Percentiles rank a stretch among this genome's conserved stretches.
These are phyloP conservation scores for Pythium utonaiense DNA, from an alignment of 352 stramenopile species.

Conservation along the genomic window DNA sequence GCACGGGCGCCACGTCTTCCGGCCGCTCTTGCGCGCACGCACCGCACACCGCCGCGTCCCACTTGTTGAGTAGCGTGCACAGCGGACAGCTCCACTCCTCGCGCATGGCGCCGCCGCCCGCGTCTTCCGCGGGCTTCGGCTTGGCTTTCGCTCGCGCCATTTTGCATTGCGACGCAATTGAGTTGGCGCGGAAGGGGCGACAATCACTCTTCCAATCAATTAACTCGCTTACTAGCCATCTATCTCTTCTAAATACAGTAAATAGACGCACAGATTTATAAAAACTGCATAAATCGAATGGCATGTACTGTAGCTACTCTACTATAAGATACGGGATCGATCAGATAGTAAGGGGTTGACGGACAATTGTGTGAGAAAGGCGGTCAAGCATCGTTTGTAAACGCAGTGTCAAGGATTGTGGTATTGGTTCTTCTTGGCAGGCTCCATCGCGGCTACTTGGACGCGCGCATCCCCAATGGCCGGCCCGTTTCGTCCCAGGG, in stretches of 20 bases:
- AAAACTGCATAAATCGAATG: no score
- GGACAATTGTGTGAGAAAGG: no score
- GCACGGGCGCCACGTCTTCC: constrained; percentile 12
- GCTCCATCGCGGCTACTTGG: constrained; percentile 28
- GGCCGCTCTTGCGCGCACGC: constrained; percentile 48
- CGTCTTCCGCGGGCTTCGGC: not conserved
- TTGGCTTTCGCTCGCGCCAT: constrained; percentile 8
- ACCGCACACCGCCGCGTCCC: constrained; percentile 38
- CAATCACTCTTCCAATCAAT: constrained; percentile 11
- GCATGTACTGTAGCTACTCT: no score
- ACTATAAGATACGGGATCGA: no score
- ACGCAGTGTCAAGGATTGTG: not conserved
- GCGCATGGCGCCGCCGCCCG: not conserved
- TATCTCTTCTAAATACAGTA: not conserved
- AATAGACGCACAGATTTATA: no score
- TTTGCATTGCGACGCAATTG: not conserved
- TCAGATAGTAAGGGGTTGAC: no score
- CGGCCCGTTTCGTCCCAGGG: constrained; percentile 76
- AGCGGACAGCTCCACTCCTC: constrained; percentile 66
- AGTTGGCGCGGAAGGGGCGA: constrained; percentile 14
- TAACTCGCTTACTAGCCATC: not conserved
- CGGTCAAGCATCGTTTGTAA: no score
- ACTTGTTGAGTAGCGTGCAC: constrained; percentile 62
- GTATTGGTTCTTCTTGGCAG: not conserved
- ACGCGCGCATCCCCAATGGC: constrained; percentile 54